phyloP scores from a whole-genome alignment of 1,139 yeast genomes.

The Komagataea norvegica region DNA sequence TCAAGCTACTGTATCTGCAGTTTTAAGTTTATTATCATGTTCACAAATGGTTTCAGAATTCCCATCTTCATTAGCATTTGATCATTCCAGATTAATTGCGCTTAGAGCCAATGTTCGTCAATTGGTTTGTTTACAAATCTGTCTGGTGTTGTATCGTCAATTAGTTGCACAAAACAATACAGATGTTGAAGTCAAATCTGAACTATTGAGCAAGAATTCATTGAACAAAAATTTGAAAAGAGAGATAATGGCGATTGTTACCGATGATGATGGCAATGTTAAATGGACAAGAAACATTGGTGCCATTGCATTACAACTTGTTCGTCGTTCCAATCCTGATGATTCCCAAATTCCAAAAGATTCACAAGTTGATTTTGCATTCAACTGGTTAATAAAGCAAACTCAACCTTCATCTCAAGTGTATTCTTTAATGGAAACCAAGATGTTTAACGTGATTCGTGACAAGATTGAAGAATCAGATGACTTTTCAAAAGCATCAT shows the following conservation, averaged over 20 bases:
- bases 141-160: conserved; percentile 70
- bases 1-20: conserved; percentile 42
- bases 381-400: conserved; percentile 79
- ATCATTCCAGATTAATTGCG: conserved; percentile 72
- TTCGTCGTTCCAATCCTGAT: conserved; percentile 25
- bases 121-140: conserved; percentile 72
- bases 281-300: conserved; percentile 87
- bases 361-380: conserved; percentile 55
- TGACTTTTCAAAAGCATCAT: too few relatives aligned
- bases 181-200: conserved; percentile 6
- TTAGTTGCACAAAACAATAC: conserved; percentile 40
- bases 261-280: conserved; percentile 81
- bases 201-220: conserved; percentile 27
- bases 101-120: conserved; percentile 84
- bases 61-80: conserved; percentile 84
- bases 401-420: conserved; percentile 81
- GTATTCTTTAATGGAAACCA: conserved; percentile 71
- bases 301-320: conserved; percentile 59
- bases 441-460: conserved; percentile 42
- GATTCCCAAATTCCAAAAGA: conserved; percentile 24
- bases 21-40: conserved; percentile 64
- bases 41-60: conserved; percentile 79
- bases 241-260: conserved; percentile 73
- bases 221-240: conserved; percentile 38
- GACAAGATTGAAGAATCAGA: conserved; percentile 31